Conservation (phyloP, 192 early-diverging fungal genomes). For the Coemansia sp. region DNA sequence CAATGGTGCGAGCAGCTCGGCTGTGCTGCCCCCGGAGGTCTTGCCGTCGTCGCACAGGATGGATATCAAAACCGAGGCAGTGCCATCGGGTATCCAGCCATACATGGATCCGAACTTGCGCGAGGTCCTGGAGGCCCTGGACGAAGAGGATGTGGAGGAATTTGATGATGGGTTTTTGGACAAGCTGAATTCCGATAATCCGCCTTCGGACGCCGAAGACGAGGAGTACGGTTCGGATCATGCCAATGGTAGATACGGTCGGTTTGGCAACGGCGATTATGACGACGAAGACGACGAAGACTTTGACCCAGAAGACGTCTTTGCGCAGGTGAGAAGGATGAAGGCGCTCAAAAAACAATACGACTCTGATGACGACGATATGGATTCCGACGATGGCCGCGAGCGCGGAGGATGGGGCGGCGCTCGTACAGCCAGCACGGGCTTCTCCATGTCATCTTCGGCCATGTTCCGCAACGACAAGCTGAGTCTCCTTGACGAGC, state of each 20-base stretch:
- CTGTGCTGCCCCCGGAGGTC: slow-evolving; percentile 67
- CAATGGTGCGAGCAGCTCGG: slow-evolving; percentile 18
- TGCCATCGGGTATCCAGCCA: slow-evolving; percentile 62
- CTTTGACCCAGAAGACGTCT: slow-evolving; percentile 48
- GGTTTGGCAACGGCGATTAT: slow-evolving; percentile 42
- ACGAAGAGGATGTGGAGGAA: slow-evolving; percentile 81
- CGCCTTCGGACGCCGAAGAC: slow-evolving; percentile 61
- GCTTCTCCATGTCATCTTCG: slow-evolving; percentile 89
- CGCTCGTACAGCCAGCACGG: slow-evolving; percentile 52
- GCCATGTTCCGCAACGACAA: slow-evolving; percentile 91
- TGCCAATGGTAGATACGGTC: slow-evolving; percentile 49
- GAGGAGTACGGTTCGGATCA: slow-evolving; percentile 45
- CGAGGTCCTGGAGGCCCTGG: slow-evolving; percentile 87
- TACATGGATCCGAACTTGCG: slow-evolving; percentile 80
- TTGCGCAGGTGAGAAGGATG: slow-evolving; percentile 47
- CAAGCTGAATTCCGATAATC: slow-evolving; percentile 68
- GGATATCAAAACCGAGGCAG: slow-evolving; percentile 66
- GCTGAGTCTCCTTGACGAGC: slow-evolving; percentile 87
- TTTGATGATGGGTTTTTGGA: slow-evolving; percentile 82
- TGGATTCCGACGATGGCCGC: slow-evolving; percentile 15
- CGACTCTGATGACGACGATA: slow-evolving; percentile 46
- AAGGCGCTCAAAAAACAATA: slow-evolving; percentile 29
- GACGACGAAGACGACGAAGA: slow-evolving; percentile 32
- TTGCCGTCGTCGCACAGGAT: slow-evolving; percentile 73
- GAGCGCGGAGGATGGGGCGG: slow-evolving; percentile 49